phyloP scores from a whole-genome alignment of 163 green algal genomes.

The Scenedesmus sp. region DNA sequence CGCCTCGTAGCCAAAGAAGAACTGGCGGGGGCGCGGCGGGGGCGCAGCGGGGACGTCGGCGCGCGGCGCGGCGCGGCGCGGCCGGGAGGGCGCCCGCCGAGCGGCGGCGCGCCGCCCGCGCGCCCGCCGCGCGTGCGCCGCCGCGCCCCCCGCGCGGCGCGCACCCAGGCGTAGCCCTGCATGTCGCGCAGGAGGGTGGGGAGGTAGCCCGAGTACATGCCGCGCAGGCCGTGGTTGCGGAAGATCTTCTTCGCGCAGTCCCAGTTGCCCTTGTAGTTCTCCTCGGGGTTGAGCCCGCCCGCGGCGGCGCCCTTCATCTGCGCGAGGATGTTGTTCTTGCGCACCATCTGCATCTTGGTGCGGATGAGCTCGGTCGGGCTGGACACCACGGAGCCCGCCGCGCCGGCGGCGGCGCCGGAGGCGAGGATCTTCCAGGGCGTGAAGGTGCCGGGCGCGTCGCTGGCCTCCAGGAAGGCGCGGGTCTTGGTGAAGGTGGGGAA shows the following conservation, averaged over 20 bases:
- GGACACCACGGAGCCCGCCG: conserved; percentile 48
- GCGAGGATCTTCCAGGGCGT: conserved; percentile 47
- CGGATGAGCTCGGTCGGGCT: conserved; percentile 55
- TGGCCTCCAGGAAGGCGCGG: conserved; percentile 33
- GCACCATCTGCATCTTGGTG: conserved; percentile 63
- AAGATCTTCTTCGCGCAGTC: conserved; percentile 59
- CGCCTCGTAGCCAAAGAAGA: conserved; percentile 63
- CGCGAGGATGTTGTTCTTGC: conserved; percentile 46
- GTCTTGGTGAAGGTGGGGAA: conserved; percentile 57
- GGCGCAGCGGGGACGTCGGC: too few relatives aligned
- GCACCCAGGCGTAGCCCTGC: conserved; percentile 64
- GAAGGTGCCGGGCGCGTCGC: conserved; percentile 42
- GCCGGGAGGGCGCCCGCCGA: too few relatives aligned
- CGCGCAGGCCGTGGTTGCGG: conserved; percentile 50
- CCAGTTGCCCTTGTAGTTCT: conserved; percentile 57
- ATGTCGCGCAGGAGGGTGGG: conserved; percentile 57
- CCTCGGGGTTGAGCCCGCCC: conserved; percentile 42
- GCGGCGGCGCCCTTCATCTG: conserved; percentile 50
- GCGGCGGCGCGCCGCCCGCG: too few relatives aligned
- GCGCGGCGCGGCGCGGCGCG: too few relatives aligned
- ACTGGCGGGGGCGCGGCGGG: too few relatives aligned
- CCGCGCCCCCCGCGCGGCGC: too few relatives aligned
- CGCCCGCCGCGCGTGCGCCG: too few relatives aligned
- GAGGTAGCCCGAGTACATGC: conserved; percentile 58
- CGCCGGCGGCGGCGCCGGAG: conserved; percentile 50